Conservation (phyloP, 2,329 filamentous ascomycete genomes). For the Pestalotiopsis sp. region DNA sequence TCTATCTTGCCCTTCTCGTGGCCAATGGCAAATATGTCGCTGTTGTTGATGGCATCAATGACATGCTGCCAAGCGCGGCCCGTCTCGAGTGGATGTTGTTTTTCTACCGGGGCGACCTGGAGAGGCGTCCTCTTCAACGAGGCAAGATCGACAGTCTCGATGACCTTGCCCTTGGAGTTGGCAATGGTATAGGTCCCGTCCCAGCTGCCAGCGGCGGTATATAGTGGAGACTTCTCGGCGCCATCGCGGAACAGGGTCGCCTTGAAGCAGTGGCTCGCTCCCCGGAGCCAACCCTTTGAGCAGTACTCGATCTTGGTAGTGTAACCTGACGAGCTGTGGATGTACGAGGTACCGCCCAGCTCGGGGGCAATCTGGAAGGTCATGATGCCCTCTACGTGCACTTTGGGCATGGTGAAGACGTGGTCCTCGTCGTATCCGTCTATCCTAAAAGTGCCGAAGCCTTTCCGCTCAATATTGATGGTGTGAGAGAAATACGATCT, state of each 20-base stretch:
- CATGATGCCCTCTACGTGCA: conserved; percentile 94
- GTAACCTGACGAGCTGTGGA: conserved; percentile 84
- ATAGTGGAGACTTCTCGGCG: conserved; percentile 68
- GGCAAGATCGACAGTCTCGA: conserved; percentile 65
- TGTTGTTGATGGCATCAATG: conserved; percentile 75
- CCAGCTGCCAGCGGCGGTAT: conserved; percentile 90
- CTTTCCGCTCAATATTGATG: conserved; percentile 93
- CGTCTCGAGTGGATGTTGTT: conserved; percentile 86
- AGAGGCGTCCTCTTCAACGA: conserved; percentile 66
- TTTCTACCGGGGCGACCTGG: conserved; percentile 69
- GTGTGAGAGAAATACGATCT: conserved; percentile 94
- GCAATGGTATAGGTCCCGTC: conserved; percentile 80
- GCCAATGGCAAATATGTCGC: conserved; percentile 82
- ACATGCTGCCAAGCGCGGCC: conserved; percentile 88
- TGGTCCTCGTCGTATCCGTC: conserved; percentile 49
- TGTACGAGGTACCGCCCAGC: conserved; percentile 82
- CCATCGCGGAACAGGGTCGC: conserved; percentile 73
- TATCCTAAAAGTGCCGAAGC: conserved; percentile 82
- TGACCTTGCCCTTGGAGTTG: conserved; percentile 56
- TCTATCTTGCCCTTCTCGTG: conserved; percentile 88
- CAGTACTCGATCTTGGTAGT: conserved; percentile 90
- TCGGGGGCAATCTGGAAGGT: conserved; percentile 88
- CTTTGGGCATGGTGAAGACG: conserved; percentile 85
- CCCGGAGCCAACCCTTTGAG: conserved; percentile 91
- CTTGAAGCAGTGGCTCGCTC: conserved; percentile 90